Conservation (phyloP, 2,329 filamentous ascomycete genomes). For the Epichloe uncinata region DNA sequence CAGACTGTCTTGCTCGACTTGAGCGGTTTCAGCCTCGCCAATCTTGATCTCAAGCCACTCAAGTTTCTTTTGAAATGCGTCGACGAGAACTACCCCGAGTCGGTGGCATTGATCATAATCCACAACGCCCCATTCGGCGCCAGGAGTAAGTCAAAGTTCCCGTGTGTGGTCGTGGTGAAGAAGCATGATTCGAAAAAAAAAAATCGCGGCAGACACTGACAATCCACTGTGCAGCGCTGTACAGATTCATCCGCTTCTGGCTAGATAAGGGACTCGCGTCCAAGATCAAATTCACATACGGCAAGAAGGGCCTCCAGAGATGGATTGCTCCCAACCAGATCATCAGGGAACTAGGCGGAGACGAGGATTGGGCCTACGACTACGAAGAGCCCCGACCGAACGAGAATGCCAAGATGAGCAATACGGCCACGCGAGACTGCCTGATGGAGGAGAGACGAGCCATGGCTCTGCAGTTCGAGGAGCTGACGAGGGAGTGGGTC, state of each 20-base stretch:
- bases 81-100: conserved; percentile 88
- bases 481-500: conserved; percentile 40
- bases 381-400: conserved; percentile 59
- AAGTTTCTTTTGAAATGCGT: too few relatives aligned
- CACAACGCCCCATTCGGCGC: conserved; percentile 91
- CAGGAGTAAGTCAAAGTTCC: conserved; percentile 45
- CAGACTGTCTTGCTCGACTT: conserved; percentile 30
- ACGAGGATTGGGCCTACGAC: conserved; percentile 64
- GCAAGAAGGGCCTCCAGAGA: conserved; percentile 55
- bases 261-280: conserved; percentile 78
- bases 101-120: conserved; percentile 67
- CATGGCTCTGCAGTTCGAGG: conserved; percentile 56
- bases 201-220: too few relatives aligned
- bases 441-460: conserved; percentile 47
- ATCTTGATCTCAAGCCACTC: too few relatives aligned
- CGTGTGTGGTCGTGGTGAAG: too few relatives aligned
- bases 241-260: conserved; percentile 83
- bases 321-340: conserved; percentile 57
- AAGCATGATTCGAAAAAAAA: too few relatives aligned
- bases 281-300: conserved; percentile 80
- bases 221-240: conserved; percentile 45
- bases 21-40: too few relatives aligned
- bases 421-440: conserved; percentile 42
- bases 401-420: conserved; percentile 60
- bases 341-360: conserved; percentile 64